Conservation (phyloP, 371 early-diverging fungal species). For the Mucor mucedo region DNA sequence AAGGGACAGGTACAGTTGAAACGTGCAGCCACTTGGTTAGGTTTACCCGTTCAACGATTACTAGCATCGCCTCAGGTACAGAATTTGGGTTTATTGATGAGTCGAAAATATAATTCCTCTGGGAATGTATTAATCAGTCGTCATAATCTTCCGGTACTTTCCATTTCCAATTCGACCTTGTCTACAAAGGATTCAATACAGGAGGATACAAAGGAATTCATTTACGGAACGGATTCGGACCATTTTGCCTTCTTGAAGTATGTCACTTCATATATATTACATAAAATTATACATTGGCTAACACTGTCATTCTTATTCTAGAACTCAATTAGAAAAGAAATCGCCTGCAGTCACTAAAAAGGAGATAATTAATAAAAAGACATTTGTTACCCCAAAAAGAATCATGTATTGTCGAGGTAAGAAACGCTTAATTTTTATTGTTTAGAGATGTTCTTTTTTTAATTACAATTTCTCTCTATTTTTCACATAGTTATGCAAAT, state of each 20-base stretch:
- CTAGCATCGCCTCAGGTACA: slow-evolving; percentile 21
- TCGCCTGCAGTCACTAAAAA: background rate
- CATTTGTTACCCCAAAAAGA: slow-evolving; percentile 21
- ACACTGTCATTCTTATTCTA: background rate
- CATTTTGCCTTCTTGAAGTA: slow-evolving; percentile 27
- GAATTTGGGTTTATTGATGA: slow-evolving; percentile 10
- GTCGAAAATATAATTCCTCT: slow-evolving; percentile 11
- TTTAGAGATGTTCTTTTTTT: background rate
- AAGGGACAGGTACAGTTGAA: slow-evolving; percentile 31
- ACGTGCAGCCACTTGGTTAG: slow-evolving; percentile 29
- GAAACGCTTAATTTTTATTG: background rate
- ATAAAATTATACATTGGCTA: background rate
- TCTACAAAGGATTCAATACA: background rate
- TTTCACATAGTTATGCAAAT: slow-evolving; percentile 28
- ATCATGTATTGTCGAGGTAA: slow-evolving; percentile 33
- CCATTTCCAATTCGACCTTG: background rate
- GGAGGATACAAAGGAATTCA: slow-evolving; percentile 2
- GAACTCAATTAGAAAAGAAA: slow-evolving; percentile 21
- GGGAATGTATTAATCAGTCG: slow-evolving; percentile 8
- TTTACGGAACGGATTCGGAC: slow-evolving; percentile 21
- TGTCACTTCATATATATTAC: too few species aligned
- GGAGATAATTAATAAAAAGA: slow-evolving; percentile 2
- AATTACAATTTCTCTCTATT: background rate
- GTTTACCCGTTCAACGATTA: slow-evolving; percentile 16
- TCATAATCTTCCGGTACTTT: slow-evolving; percentile 1